Evolutionary conservation across 2,329 filamentous ascomycete genomes (phyloP), one percentile per base, ranked within the genome.

Genomic region (Stylonectria norvegica): DNA sequence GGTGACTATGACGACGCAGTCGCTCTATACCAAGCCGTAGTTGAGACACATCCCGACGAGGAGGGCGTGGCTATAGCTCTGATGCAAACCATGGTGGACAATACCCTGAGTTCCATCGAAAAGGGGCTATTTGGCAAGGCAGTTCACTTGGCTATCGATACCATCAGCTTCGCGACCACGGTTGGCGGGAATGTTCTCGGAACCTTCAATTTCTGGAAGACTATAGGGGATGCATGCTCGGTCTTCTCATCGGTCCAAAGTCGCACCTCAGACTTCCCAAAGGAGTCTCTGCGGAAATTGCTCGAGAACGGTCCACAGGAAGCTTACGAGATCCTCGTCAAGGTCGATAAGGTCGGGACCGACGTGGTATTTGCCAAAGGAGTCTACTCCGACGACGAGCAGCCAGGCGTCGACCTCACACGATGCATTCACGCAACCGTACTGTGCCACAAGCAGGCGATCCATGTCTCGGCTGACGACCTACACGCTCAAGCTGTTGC

Each of bases 141-240:
- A 3, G 71, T 85, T 4, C 76, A 85, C 46, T 79, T 86, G 43
- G 87, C 88, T 3, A 68, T 68, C 11, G 76, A 85, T 40, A 83
- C 83, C 1, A 78, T 98, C 36, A 62, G 76, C 9, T 81, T 86
- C 41, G 87, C 88, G 1, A 68, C 70, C 5, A 68, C 70, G 4
- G 79, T 90, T 25, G 76, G 76, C 2, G 68, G 75, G 22, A 71
- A 73, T 30, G 78, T 84, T 33, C 69, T 78, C 4, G 74, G 83
- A 36, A 85, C 87, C 1, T 96, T 97, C 69, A 98, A 97, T 60
- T 77, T 95, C 39, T 98, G 94, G 93, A 97, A 94, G 63, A 81
- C 85, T 5, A 73, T 96, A 6, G 93, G 85, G 5, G 93, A 97
- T 67, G 86, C 90, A 5, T 95, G 86, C 61, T 82, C 87, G 2